phyloP scores from a whole-genome alignment of 257 asterid genomes.

The Striga asiatica region DNA sequence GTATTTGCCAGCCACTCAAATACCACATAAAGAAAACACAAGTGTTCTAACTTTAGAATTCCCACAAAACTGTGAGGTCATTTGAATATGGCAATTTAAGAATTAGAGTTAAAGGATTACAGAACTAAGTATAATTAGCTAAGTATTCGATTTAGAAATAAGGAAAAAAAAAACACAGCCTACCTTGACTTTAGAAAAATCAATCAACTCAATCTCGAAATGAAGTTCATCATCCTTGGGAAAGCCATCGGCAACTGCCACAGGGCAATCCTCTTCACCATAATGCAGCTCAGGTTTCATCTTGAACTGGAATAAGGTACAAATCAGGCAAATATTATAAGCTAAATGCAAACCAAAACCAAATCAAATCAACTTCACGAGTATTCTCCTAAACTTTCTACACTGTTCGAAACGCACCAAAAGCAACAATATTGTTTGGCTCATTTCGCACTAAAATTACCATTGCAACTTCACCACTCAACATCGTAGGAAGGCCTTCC shows the following conservation, averaged over 20 bases:
- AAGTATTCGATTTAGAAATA: neutral
- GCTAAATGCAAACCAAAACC: neutral
- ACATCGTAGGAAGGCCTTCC: conserved; percentile 90
- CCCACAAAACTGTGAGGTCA: too few species aligned
- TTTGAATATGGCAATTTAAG: too few species aligned
- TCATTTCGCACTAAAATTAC: conserved; percentile 22
- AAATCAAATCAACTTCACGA: neutral
- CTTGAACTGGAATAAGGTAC: conserved; percentile 62
- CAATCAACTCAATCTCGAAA: conserved; percentile 87
- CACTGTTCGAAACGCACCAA: too few species aligned
- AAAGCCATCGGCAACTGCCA: conserved; percentile 57
- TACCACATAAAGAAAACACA: neutral
- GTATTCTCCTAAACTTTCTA: neutral
- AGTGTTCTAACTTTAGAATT: too few species aligned
- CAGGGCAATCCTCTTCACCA: conserved; percentile 82
- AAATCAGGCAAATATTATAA: conserved; percentile 11
- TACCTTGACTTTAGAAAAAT: conserved; percentile 90
- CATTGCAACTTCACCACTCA: conserved; percentile 86
- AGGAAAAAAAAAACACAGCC: conserved; percentile 17
- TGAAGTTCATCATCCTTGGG: conserved; percentile 93
- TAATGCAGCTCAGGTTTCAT: conserved; percentile 91
- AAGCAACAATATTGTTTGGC: too few species aligned
- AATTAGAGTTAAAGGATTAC: too few species aligned
- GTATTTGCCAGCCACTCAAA: neutral
- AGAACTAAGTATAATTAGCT: too few species aligned